These are phyloP conservation scores for Nicotiana attenuata DNA, from an alignment of 257 asterid species.

Conservation along the genomic window DNA sequence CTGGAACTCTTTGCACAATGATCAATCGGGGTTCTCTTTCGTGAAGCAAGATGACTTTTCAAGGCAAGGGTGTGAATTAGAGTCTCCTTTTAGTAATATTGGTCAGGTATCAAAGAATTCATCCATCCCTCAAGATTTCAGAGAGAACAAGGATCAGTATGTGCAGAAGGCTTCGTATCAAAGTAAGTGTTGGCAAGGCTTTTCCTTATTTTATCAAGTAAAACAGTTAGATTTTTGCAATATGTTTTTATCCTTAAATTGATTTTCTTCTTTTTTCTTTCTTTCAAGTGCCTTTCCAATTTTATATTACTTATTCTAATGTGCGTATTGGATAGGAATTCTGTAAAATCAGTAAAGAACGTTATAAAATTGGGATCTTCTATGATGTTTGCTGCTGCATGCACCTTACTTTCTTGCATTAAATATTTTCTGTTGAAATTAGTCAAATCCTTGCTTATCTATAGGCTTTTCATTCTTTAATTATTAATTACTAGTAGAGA, in stretches of 20 bases:
- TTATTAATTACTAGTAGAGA: not conserved
- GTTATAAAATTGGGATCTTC: not conserved
- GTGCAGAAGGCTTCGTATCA: constrained; percentile 52
- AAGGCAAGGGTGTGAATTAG: constrained; percentile 45
- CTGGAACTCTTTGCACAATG: constrained; percentile 61
- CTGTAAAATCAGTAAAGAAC: not conserved
- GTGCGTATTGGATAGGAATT: not conserved
- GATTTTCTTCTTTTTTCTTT: not conserved
- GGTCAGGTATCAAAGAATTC: constrained; percentile 24
- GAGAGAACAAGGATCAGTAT: constrained; percentile 58
- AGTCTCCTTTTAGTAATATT: constrained; percentile 20
- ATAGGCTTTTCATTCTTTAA: not conserved
- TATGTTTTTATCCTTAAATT: not conserved
- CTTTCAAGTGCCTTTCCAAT: not conserved
- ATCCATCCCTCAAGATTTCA: constrained; percentile 39
- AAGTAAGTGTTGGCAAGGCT: constrained; percentile 36
- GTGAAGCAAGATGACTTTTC: constrained; percentile 46
- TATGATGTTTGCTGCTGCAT: not conserved
- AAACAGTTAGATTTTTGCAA: not conserved
- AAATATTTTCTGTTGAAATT: not conserved
- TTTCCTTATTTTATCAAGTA: not conserved
- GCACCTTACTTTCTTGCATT: not conserved
- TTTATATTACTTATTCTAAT: not conserved
- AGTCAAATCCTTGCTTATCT: not conserved
- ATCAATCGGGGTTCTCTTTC: constrained; percentile 54